Evolutionary conservation across 176 grass and related monocot genomes (phyloP), one percentile per base, ranked within the genome.

Genomic region (Stipa capillata): DNA sequence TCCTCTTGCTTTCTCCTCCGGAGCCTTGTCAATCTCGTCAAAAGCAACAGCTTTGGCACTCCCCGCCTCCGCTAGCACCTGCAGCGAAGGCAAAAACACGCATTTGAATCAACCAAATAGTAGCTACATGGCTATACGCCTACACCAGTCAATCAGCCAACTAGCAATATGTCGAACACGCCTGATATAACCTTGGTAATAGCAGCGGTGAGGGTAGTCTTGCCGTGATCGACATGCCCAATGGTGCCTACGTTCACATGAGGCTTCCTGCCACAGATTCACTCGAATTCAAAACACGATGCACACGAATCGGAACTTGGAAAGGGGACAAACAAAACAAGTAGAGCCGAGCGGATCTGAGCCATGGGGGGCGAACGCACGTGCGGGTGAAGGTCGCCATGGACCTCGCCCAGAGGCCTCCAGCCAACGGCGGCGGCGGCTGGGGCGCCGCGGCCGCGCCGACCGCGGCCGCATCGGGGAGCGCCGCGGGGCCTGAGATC

Each of bases 161-260:
- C 6, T 29, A 3, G 65, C 7, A 4, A n/a, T n/a, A n/a, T n/a
- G n/a, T n/a, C n/a, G n/a, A 63, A n/a, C 45, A 3, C 35, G 16
- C 23, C 7, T 69, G 29, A 77, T 72, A 29, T 28, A 65, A 98
- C 96, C 92, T 87, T 99, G 31, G 96, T 99, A 72, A 99, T 99
- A 6, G 92, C 90, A 9, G 96, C 96, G n/a, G 96, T 99, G 20
- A 99, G 92, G 1, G 96, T 95, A 36, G 92, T 99, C 43, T 99
- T 99, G 27, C 96, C 92, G 56, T 99, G 96, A 85, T 99, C 90
- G 24, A 95, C 96, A 53, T 99, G 96, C 6, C 96, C 96, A 60
- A 99, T 99, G 58, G 96, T 99, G 27, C 92, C 96, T 39, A 95
- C 92, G 79, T 95, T 99, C 18, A 99, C 96, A 44, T 99, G 96